Evolutionary conservation across 768 basidiomycete species (phyloP), one percentile per base, ranked within the genome.

Genomic region (Gelatoporia subvermispora): DNA sequence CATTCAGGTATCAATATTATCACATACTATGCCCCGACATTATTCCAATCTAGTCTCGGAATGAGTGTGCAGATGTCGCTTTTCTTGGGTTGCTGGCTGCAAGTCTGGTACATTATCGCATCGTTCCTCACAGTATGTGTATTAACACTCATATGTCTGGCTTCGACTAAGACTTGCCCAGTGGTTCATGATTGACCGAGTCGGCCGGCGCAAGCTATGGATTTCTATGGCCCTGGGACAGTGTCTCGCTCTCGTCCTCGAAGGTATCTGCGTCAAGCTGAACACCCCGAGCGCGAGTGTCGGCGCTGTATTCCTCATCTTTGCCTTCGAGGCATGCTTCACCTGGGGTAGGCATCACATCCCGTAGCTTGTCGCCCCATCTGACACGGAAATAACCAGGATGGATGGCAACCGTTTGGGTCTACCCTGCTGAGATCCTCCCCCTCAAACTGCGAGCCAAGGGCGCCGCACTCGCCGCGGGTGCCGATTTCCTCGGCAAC

Each of bases 31-130:
- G 68, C 70, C 1, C 70, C 72, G 4, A 59, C 71, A 21, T 66
- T 73, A 0, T 72, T 72, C 52, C 68, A 73, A 53, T 68, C 68
- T 40, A 72, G 69, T 1, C 71, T 72, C 67, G 68, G 69, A 3
- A 58, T 73, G 18, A 63, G 70, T 16, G 66, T 68, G 24, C 60
- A 72, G 25, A 61, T 73, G 20, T 68, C 69, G 2, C 65, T 72
- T 35, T 65, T 73, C 39, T 62, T 72, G 2, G 69, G 70, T 2
- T 49, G 71, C 11, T 69, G 61, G 50, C 71, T 70, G 0, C 59
- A 71, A 2, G 56, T 71, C 31, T 70, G 68, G 1, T 73, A 69
- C 51, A 66, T 73, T 64, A 35, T 72, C 18, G 68, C 70, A 11
- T 71, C 71, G 0, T 72, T 73, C 48, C 70, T 52, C n/a, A 49